A percentile compares a stretch with the other conserved stretches of the same genome.
These are phyloP conservation scores for Buxus sempervirens DNA, from an alignment of 164 flowering plant genomes.

Conservation along the genomic window DNA sequence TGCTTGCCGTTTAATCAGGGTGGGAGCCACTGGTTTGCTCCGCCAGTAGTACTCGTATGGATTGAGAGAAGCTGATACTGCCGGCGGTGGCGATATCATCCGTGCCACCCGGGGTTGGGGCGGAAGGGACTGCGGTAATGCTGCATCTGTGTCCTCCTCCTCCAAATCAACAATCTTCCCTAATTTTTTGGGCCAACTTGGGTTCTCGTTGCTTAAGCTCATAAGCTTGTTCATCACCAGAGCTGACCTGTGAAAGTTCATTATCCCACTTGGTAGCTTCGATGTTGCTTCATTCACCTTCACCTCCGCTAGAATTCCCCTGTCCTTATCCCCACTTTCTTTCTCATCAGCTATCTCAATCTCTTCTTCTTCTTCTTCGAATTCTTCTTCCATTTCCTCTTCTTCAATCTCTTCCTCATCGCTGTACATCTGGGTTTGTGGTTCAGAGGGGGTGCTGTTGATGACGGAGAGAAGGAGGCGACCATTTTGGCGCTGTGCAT, in stretches of 20 bases:
- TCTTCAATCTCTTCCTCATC: slow-evolving; percentile 11
- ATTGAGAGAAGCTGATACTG: slow-evolving; percentile 38
- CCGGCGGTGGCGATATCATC: slow-evolving; percentile 23
- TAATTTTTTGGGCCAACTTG: slow-evolving; percentile 30
- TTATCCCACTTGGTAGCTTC: slow-evolving; percentile 20
- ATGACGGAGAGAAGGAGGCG: slow-evolving; percentile 55
- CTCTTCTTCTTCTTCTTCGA: slow-evolving; percentile 11
- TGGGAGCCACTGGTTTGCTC: slow-evolving; percentile 23
- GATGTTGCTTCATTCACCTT: slow-evolving; percentile 7
- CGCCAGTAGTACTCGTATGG: slow-evolving; percentile 59
- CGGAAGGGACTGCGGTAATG: slow-evolving; percentile 35
- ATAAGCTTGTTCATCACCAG: slow-evolving; percentile 40
- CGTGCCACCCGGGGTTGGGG: slow-evolving; percentile 20
- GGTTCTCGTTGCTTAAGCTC: slow-evolving; percentile 34
- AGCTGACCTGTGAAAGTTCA: slow-evolving; percentile 39
- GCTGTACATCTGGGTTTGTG: background rate
- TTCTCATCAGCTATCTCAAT: slow-evolving; percentile 4
- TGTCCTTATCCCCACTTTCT: background rate
- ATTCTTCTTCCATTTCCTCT: slow-evolving; percentile 1
- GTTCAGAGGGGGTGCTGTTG: slow-evolving; percentile 1
- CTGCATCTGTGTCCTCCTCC: slow-evolving; percentile 11
- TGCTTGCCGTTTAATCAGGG: background rate
- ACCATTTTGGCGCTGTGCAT: slow-evolving; percentile 59
- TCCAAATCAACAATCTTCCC: slow-evolving; percentile 13
- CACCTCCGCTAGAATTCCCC: slow-evolving; percentile 9